phyloP scores from a whole-genome alignment of 176 grass and related monocot species.

The Urochloa ruziziensis region DNA sequence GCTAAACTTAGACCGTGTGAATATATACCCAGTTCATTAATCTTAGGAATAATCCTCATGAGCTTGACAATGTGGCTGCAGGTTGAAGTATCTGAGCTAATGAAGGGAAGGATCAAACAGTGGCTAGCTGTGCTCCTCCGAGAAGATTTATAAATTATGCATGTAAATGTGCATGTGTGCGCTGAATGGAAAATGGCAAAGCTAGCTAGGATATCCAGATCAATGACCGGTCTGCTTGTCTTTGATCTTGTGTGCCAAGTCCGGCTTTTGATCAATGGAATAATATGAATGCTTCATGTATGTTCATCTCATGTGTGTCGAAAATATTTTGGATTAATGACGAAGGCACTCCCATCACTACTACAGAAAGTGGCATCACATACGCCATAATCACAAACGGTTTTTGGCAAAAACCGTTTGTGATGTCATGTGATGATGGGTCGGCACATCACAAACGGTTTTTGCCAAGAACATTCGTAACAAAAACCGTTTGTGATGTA shows the following conservation, averaged over 20 bases:
- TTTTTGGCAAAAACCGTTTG: no score
- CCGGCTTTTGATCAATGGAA: not conserved
- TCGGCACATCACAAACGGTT: no score
- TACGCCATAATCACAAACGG: no score
- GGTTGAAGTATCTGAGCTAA: conserved; percentile 1
- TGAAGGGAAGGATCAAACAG: not conserved
- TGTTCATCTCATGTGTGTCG: not conserved
- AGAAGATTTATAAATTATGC: not conserved
- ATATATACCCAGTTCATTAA: not conserved
- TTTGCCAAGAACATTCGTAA: no score
- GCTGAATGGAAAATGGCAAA: not conserved
- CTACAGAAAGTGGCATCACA: no score
- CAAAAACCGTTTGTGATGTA: no score
- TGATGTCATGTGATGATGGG: no score
- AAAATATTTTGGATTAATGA: not conserved
- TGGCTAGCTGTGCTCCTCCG: not conserved
- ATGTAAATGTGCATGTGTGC: not conserved
- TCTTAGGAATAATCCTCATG: not conserved
- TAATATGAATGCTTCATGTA: not conserved
- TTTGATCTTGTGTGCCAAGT: not conserved
- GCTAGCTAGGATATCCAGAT: not conserved
- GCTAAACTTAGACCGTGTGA: not conserved
- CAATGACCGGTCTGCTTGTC: not conserved
- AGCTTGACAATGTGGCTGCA: not conserved
- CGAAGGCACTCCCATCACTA: not conserved